Percentiles rank a stretch among this genome's conserved stretches.
Conservation (phyloP, 2,329 filamentous ascomycete genomes). For the Phaeosphaeriaceae sp. region DNA sequence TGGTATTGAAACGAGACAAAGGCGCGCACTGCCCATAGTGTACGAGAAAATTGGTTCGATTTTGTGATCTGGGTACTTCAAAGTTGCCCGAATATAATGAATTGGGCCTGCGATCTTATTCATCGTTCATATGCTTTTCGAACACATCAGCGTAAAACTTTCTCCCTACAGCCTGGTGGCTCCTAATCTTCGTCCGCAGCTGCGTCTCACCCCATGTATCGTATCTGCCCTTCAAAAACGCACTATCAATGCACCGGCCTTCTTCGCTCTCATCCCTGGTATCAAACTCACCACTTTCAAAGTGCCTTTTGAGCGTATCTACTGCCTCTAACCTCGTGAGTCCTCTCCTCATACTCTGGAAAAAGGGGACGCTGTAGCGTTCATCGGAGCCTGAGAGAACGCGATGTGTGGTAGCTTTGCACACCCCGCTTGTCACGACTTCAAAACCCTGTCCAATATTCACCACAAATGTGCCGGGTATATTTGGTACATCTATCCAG, state of each 20-base stretch:
- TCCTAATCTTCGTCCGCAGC: conserved; percentile 46
- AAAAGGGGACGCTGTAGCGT: conserved; percentile 48
- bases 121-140: conserved; percentile 11
- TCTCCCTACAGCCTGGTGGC: conserved; percentile 40
- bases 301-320: conserved; percentile 9
- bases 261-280: conserved; percentile 10
- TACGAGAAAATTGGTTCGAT: no score
- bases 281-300: conserved; percentile 3
- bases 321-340: conserved; percentile 26
- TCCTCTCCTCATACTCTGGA: conserved; percentile 41
- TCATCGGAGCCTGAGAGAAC: conserved; percentile 18
- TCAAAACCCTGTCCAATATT: conserved; percentile 67
- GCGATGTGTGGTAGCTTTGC: conserved; percentile 59
- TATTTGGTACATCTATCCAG: conserved; percentile 59
- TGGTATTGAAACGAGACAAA: conserved; percentile 58
- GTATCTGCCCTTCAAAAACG: conserved; percentile 18
- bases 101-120: no score
- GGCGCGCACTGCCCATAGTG: no score
- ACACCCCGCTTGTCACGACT: conserved; percentile 61
- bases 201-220: conserved; percentile 48
- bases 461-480: conserved; percentile 61
- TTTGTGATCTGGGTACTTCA: no score
- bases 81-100: no score
- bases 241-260: conserved; percentile 13
- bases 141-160: conserved; percentile 45